Evolutionary conservation across 495 filamentous ascomycete species (phyloP).

Genomic region (Melanomma pulvis-pyrius): DNA sequence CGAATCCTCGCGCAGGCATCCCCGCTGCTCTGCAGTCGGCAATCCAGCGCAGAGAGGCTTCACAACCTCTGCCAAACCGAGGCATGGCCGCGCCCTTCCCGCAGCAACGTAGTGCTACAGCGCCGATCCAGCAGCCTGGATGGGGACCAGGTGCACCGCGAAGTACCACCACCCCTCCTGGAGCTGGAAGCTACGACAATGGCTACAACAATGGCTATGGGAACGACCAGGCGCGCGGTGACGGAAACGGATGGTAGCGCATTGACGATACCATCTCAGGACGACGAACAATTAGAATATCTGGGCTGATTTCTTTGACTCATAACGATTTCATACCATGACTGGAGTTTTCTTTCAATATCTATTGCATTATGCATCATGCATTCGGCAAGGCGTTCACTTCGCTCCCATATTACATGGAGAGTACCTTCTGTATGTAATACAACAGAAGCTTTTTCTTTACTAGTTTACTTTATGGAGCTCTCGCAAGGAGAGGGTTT

Average conservation of each 20-base stretch:
- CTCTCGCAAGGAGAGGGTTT: not conserved
- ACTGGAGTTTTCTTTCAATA: constrained; percentile 17
- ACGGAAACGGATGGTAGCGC: constrained; percentile 18
- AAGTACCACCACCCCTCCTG: constrained; percentile 19
- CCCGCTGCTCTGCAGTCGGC: constrained; percentile 34
- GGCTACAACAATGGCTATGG: constrained; percentile 9
- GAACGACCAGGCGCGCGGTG: constrained; percentile 1
- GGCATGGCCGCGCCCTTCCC: constrained; percentile 8
- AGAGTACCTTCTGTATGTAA: not conserved
- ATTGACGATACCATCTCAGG: not conserved
- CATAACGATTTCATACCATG: constrained; percentile 14
- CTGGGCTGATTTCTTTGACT: not conserved
- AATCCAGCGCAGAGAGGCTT: constrained; percentile 37
- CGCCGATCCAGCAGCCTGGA: constrained; percentile 28
- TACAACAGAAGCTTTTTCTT: not conserved
- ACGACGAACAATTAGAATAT: not conserved
- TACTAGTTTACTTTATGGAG: not conserved
- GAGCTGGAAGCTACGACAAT: constrained; percentile 4
- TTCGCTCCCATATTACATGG: not conserved
- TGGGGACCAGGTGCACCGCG: constrained; percentile 19
- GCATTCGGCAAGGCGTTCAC: constrained; percentile 10
- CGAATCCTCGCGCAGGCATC: constrained; percentile 30
- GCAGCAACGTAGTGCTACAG: constrained; percentile 33
- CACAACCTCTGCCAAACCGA: constrained; percentile 23
- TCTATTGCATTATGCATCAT: constrained; percentile 13